phyloP scores from a whole-genome alignment of 805 yeast species.

The Metschnikowia peoriensis region DNA sequence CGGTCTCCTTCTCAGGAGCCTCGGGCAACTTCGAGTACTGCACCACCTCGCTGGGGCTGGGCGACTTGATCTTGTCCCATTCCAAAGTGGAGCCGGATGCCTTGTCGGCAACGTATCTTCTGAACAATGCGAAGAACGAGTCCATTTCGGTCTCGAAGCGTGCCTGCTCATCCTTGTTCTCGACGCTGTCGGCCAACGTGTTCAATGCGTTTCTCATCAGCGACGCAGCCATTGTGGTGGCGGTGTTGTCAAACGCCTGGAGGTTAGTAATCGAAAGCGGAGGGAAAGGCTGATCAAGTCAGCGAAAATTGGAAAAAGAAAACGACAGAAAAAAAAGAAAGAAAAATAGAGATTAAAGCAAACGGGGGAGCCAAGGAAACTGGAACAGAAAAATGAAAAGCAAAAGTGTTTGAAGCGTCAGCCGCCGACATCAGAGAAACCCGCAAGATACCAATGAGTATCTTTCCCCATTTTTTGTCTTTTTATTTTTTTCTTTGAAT shows the following conservation, averaged over 20 bases:
- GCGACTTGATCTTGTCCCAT: constrained; percentile 96
- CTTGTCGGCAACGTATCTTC: constrained; percentile 87
- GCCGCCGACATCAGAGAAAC: too few relatives aligned
- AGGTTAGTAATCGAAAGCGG: constrained; percentile 8
- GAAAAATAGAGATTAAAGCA: too few relatives aligned
- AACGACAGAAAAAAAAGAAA: background rate
- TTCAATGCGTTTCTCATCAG: constrained; percentile 97
- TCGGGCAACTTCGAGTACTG: constrained; percentile 55
- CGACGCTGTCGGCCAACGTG: constrained; percentile 80
- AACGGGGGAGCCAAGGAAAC: too few relatives aligned
- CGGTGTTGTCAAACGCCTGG: constrained; percentile 89
- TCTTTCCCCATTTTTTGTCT: too few relatives aligned
- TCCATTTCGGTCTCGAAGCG: constrained; percentile 91
- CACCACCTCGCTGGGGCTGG: constrained; percentile 84
- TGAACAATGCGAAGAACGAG: constrained; percentile 86
- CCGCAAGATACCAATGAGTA: too few relatives aligned
- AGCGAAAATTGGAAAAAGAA: background rate
- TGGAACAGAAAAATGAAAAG: too few relatives aligned
- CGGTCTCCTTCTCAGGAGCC: constrained; percentile 26
- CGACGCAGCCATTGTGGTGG: constrained; percentile 93
- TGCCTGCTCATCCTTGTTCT: constrained; percentile 45
- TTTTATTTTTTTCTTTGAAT: too few relatives aligned
- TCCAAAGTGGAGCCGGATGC: constrained; percentile 81
- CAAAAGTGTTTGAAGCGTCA: too few relatives aligned
- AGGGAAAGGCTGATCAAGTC: background rate